A percentile compares a stretch with the other conserved stretches of the same genome.
Conservation (phyloP, 164 flowering plant species). For the Houttuynia cordata region DNA sequence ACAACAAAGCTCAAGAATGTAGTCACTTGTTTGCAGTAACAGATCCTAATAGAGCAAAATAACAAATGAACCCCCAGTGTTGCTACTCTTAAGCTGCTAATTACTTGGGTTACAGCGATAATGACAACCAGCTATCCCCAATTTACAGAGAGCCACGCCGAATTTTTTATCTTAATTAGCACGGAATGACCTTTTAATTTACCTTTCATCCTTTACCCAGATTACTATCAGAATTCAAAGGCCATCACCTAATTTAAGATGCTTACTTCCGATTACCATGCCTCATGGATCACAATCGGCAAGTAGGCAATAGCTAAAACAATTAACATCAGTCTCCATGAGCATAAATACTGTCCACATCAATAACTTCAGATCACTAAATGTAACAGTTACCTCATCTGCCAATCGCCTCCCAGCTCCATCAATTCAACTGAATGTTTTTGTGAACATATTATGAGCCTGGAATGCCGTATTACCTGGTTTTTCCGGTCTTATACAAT, state of each 20-base stretch:
- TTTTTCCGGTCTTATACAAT: no score
- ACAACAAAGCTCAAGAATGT: no score
- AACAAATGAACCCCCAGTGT: not conserved
- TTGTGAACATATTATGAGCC: slow-evolving; percentile 60
- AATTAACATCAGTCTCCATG: not conserved
- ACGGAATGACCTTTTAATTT: not conserved
- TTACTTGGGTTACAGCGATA: not conserved
- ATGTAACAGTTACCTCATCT: slow-evolving; percentile 42
- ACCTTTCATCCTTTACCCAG: not conserved
- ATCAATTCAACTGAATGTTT: slow-evolving; percentile 85
- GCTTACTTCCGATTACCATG: not conserved
- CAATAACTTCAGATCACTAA: not conserved
- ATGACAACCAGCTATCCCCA: not conserved
- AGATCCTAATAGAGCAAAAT: no score
- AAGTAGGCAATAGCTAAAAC: not conserved
- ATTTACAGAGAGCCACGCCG: not conserved
- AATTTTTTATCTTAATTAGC: no score
- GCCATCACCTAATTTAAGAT: not conserved
- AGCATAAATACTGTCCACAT: no score
- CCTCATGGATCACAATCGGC: not conserved
- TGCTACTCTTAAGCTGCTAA: not conserved
- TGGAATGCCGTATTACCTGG: no score
- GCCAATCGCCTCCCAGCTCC: slow-evolving; percentile 90
- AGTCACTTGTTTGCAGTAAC: no score
- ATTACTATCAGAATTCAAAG: not conserved